Conservation (phyloP, 805 yeast genomes). For the Cyberlindnera maritima region DNA sequence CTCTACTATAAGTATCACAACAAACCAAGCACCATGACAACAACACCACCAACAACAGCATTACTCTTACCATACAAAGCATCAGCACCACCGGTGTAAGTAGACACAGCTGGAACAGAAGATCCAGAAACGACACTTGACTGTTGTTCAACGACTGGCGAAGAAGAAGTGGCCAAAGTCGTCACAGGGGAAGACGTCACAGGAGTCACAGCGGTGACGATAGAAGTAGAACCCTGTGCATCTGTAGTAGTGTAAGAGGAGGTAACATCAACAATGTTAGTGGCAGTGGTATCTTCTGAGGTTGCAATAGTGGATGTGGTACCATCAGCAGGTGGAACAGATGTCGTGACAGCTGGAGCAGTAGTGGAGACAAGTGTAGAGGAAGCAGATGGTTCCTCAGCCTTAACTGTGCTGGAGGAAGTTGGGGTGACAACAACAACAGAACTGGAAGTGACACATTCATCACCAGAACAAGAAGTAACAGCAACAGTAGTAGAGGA, state of each 20-base stretch:
- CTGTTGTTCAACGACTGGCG: not conserved
- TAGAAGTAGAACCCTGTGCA: not conserved
- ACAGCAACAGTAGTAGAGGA: constrained; percentile 36
- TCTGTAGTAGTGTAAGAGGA: constrained; percentile 9
- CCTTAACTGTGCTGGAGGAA: not conserved
- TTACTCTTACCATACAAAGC: not conserved
- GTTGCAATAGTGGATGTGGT: not conserved
- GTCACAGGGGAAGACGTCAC: not conserved
- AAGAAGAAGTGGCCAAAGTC: not conserved
- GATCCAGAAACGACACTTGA: not conserved
- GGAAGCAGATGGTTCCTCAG: not conserved
- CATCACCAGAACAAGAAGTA: constrained; percentile 33
- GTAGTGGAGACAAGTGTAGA: not conserved
- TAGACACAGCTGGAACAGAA: constrained; percentile 5
- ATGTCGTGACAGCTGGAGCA: not conserved
- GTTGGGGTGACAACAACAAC: constrained; percentile 10
- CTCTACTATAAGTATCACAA: not conserved
- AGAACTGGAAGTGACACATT: constrained; percentile 32
- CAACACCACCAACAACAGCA: not conserved
- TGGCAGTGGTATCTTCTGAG: not conserved
- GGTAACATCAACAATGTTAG: constrained; percentile 16
- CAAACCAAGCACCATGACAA: not conserved
- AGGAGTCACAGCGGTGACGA: not conserved
- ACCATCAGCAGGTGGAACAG: not conserved
- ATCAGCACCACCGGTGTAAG: constrained; percentile 9